Conservation (phyloP, 2,329 filamentous ascomycete genomes). For the Chaetoscypha palmicola region DNA sequence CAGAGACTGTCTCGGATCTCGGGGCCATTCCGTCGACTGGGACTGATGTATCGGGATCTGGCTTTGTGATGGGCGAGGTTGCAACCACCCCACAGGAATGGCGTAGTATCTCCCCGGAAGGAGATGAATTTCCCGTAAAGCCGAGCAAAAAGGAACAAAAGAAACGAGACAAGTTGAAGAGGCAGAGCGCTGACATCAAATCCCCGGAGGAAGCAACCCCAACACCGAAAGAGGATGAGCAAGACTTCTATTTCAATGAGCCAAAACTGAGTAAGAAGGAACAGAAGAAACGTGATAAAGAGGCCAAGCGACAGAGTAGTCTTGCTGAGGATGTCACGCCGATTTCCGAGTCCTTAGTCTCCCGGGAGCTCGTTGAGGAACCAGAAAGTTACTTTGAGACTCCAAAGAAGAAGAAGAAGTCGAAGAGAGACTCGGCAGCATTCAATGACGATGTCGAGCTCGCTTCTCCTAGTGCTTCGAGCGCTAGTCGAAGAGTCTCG, state of each 20-base stretch:
- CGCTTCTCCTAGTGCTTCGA: slow-evolving; percentile 17
- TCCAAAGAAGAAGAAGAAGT: slow-evolving; percentile 29
- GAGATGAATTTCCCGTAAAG: slow-evolving; percentile 26
- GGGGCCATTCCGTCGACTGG: slow-evolving; percentile 18
- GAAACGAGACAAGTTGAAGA: slow-evolving; percentile 38
- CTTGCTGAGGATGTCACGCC: slow-evolving; percentile 22
- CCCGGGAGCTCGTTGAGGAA: slow-evolving; percentile 23
- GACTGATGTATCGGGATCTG: slow-evolving; percentile 22
- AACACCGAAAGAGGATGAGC: slow-evolving; percentile 20
- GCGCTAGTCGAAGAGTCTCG: slow-evolving; percentile 17
- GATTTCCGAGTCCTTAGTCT: slow-evolving; percentile 13
- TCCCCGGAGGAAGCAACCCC: slow-evolving; percentile 8
- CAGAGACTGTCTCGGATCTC: slow-evolving; percentile 41
- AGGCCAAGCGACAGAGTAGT: slow-evolving; percentile 32
- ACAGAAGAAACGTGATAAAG: slow-evolving; percentile 42
- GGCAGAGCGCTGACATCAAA: slow-evolving; percentile 19
- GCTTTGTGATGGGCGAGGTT: slow-evolving; percentile 43
- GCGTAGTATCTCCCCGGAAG: slow-evolving; percentile 30
- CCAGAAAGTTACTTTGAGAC: slow-evolving; percentile 27
- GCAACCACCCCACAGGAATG: slow-evolving; percentile 36
- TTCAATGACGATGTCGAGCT: slow-evolving; percentile 35
- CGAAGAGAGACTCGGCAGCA: slow-evolving; percentile 26
- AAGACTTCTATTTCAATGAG: slow-evolving; percentile 23
- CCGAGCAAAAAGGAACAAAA: slow-evolving; percentile 36
- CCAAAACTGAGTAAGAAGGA: slow-evolving; percentile 42